These are phyloP conservation scores for Syzygium syzygioides DNA, from an alignment of 441 rosid species.

Conservation along the genomic window DNA sequence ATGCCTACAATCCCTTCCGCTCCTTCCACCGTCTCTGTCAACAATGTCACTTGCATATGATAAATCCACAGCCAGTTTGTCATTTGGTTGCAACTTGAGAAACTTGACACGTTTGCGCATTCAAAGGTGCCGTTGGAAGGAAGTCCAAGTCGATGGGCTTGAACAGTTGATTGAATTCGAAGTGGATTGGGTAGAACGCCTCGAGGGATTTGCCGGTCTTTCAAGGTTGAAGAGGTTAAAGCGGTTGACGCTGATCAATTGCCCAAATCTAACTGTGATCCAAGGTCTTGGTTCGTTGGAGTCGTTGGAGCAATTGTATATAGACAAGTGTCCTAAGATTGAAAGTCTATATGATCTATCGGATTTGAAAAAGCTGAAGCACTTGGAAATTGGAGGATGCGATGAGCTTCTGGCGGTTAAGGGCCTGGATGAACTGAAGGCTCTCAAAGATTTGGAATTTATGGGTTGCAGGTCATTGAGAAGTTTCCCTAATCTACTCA, in stretches of 20 bases:
- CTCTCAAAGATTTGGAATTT: neutral
- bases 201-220: too few species aligned
- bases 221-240: too few species aligned
- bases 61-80: neutral
- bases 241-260: too few species aligned
- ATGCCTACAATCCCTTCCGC: neutral
- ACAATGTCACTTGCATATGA: neutral
- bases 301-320: too few species aligned
- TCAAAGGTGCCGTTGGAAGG: accelerated
- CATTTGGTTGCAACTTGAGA: neutral
- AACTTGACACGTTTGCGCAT: neutral
- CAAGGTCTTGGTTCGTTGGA: too few species aligned
- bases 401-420: neutral
- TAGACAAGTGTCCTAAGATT: too few species aligned
- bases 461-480: neutral
- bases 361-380: neutral
- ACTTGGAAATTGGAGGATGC: neutral
- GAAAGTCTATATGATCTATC: too few species aligned
- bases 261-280: too few species aligned
- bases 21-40: neutral
- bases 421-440: neutral
- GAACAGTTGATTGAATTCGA: neutral
- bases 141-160: neutral
- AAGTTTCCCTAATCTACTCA: neutral
- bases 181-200: neutral